Evolutionary conservation across 2,329 filamentous ascomycete genomes (phyloP).

Genomic region (Leptoxyphium fumago): DNA sequence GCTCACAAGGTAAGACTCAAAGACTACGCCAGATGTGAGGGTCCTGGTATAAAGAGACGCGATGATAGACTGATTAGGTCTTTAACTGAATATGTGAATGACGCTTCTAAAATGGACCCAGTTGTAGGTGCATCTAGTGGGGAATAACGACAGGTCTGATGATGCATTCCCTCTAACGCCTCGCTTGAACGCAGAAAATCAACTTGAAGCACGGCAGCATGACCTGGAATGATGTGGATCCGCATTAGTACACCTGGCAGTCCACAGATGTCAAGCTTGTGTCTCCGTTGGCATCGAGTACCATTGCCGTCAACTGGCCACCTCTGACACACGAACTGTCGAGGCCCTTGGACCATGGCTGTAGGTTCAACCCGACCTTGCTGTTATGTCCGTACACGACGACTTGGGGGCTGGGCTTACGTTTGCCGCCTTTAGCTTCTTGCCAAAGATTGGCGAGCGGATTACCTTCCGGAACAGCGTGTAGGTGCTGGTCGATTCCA

Average conservation of each 20-base stretch:
- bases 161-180: conserved; percentile 1
- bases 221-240: not conserved
- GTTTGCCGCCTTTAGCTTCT: conserved; percentile 5
- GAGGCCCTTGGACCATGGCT: conserved; percentile 65
- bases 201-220: not conserved
- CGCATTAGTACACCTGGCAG: conserved; percentile 22
- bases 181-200: conserved; percentile 5
- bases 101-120: no score
- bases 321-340: conserved; percentile 74
- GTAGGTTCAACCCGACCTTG: conserved; percentile 50
- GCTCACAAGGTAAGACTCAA: no score
- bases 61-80: no score
- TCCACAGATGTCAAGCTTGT: conserved; percentile 23
- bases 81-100: no score
- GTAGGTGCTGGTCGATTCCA: not conserved
- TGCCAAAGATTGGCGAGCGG: conserved; percentile 14
- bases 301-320: conserved; percentile 57
- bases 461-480: not conserved
- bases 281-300: conserved; percentile 45
- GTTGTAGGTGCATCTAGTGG: no score
- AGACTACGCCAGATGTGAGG: no score
- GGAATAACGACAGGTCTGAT: no score
- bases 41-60: no score
- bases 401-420: conserved; percentile 36
- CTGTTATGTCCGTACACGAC: conserved; percentile 85